phyloP scores from a whole-genome alignment of 2,329 filamentous ascomycete genomes.

The Triangularia verruculosa region DNA sequence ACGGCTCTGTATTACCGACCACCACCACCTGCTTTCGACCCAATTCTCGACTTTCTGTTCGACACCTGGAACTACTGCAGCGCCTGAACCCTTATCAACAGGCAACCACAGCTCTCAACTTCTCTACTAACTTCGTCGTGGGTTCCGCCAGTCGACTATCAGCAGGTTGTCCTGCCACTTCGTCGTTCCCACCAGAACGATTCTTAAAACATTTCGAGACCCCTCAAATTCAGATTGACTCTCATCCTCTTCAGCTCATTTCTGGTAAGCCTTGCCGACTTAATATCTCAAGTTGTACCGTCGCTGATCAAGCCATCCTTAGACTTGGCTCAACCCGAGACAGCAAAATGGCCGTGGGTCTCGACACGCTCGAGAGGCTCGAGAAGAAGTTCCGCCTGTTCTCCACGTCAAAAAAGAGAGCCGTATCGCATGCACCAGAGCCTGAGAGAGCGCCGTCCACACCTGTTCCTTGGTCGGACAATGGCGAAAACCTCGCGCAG shows the following conservation, averaged over 20 bases:
- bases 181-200: neutral
- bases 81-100: neutral
- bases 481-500: conserved; percentile 28
- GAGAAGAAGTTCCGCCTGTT: conserved; percentile 56
- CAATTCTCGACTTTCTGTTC: neutral
- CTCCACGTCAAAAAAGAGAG: conserved; percentile 39
- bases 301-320: neutral
- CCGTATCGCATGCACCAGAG: conserved; percentile 4
- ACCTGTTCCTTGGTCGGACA: conserved; percentile 2
- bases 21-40: neutral
- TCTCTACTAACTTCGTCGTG: neutral
- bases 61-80: neutral
- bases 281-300: neutral
- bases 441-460: conserved; percentile 4
- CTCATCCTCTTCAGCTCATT: neutral
- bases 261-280: neutral
- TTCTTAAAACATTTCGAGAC: neutral
- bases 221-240: neutral
- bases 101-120: neutral
- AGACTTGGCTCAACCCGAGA: neutral
- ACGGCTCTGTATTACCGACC: neutral
- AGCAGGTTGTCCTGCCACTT: neutral
- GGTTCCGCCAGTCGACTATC: neutral
- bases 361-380: conserved; percentile 49
- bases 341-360: conserved; percentile 45